These are phyloP conservation scores for Botrytis byssoidea DNA, from an alignment of 2,329 filamentous ascomycete species.

Conservation along the genomic window DNA sequence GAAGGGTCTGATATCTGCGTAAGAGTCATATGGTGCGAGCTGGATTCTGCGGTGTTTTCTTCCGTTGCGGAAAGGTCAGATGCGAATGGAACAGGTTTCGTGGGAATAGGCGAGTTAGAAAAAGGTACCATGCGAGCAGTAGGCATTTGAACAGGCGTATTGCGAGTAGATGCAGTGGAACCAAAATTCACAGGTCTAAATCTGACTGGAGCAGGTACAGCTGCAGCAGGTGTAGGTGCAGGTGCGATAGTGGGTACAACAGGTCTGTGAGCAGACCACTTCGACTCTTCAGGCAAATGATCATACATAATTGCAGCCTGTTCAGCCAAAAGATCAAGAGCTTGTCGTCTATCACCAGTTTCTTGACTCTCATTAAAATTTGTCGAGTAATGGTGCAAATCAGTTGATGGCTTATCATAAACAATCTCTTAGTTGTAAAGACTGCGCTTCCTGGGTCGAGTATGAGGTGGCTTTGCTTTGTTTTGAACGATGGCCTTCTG, in stretches of 20 bases:
- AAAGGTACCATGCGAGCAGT: not conserved
- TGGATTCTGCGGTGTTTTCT: not conserved
- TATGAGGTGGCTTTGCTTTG: not conserved
- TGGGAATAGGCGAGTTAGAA: not conserved
- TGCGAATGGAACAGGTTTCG: not conserved
- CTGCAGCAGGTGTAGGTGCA: not conserved
- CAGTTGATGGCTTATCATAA: not conserved
- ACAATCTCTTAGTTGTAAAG: not conserved
- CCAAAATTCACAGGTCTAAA: not conserved
- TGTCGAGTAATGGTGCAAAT: not conserved
- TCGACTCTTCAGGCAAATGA: not conserved
- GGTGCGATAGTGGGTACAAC: not conserved
- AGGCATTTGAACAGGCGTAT: not conserved
- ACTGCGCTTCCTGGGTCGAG: not conserved
- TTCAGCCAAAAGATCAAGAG: conserved; percentile 1
- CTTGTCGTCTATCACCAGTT: not conserved
- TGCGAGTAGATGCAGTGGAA: not conserved
- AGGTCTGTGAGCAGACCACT: not conserved
- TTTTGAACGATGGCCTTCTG: not conserved
- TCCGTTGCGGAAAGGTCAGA: not conserved
- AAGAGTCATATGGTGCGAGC: not conserved
- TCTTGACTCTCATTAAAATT: not conserved
- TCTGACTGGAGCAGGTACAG: not conserved
- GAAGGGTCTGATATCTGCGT: not conserved
- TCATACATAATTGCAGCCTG: not conserved